Evolutionary conservation across 352 stramenopile genomes (phyloP).

Genomic region (Pythium monospermum): DNA sequence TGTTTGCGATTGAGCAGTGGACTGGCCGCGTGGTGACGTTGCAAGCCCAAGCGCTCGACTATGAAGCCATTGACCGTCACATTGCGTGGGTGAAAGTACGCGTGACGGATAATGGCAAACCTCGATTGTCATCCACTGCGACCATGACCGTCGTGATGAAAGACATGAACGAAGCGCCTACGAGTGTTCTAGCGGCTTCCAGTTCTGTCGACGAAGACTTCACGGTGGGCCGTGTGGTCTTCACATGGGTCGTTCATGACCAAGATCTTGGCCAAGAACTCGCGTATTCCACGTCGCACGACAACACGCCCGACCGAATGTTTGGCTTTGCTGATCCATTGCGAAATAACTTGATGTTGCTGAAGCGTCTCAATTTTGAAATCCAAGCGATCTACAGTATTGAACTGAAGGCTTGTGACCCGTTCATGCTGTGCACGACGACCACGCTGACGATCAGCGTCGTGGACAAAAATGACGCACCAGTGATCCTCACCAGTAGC

Average conservation of each 20-base stretch:
- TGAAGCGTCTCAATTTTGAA: constrained; percentile 20
- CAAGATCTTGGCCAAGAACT: constrained; percentile 25
- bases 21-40: constrained; percentile 15
- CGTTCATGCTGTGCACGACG: constrained; percentile 17
- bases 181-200: background rate
- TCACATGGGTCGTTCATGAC: constrained; percentile 22
- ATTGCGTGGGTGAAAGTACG: constrained; percentile 43
- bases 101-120: constrained; percentile 38
- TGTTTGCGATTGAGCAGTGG: constrained; percentile 28
- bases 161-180: constrained; percentile 25
- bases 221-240: constrained; percentile 10
- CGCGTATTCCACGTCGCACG: constrained; percentile 15
- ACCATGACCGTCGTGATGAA: constrained; percentile 22
- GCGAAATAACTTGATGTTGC: constrained; percentile 13
- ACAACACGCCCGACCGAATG: constrained; percentile 11
- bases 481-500: background rate
- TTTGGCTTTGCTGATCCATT: constrained; percentile 14
- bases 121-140: constrained; percentile 23
- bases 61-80: constrained; percentile 32
- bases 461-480: constrained; percentile 21
- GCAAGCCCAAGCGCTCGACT: constrained; percentile 23
- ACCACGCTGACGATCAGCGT: constrained; percentile 10
- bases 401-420: constrained; percentile 15
- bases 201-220: constrained; percentile 18
- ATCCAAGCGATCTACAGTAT: constrained; percentile 6